phyloP scores from a whole-genome alignment of 352 stramenopile species.

The Phytophthora europaea region DNA sequence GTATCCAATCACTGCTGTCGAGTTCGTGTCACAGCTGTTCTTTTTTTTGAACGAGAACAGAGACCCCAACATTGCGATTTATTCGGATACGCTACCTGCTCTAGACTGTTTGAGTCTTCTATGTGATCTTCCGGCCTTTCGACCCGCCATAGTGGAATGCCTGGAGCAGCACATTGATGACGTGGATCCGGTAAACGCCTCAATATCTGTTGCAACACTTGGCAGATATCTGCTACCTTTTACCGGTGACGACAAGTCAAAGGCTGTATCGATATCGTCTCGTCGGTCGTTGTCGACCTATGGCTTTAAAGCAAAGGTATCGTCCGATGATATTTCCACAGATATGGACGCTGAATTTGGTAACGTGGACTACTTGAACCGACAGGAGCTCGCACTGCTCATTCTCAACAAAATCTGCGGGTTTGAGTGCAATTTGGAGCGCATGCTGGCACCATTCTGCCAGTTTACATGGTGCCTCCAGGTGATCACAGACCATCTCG shows the following conservation, averaged over 20 bases:
- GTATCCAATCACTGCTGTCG: conserved; percentile 59
- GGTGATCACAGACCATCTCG: conserved; percentile 84
- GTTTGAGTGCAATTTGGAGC: conserved; percentile 75
- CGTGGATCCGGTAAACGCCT: conserved; percentile 68
- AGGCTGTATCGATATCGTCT: conserved; percentile 81
- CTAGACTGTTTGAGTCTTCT: conserved; percentile 80
- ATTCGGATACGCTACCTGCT: conserved; percentile 78
- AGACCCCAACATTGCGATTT: conserved; percentile 77
- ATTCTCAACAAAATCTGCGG: conserved; percentile 88
- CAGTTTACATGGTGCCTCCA: conserved; percentile 85
- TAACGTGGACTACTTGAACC: conserved; percentile 79
- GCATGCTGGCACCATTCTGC: conserved; percentile 80
- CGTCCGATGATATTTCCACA: conserved; percentile 38
- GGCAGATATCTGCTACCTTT: conserved; percentile 82
- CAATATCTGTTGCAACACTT: conserved; percentile 80
- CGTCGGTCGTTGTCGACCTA: conserved; percentile 79
- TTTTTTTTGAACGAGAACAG: conserved; percentile 85
- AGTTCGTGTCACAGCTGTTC: conserved; percentile 77
- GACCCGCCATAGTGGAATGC: conserved; percentile 64
- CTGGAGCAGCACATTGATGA: conserved; percentile 75
- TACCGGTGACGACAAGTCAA: conserved; percentile 59
- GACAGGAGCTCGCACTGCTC: conserved; percentile 78
- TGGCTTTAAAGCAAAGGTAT: conserved; percentile 65
- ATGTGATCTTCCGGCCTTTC: conserved; percentile 70
- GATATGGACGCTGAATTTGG: conserved; percentile 80